Evolutionary conservation across 768 basidiomycete genomes (phyloP).

Genomic region (Lentinula sp.): DNA sequence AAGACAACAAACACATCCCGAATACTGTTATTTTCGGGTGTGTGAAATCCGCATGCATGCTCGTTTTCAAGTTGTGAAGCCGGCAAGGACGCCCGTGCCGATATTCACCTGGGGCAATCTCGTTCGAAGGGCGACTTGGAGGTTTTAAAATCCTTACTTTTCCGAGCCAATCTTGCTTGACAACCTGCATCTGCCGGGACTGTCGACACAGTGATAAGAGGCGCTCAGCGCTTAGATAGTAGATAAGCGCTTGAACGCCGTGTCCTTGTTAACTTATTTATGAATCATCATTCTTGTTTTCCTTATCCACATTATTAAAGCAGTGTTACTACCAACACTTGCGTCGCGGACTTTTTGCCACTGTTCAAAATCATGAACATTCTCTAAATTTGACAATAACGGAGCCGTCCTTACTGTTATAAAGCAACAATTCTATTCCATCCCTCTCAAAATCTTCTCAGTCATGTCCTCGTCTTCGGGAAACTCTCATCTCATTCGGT

Average conservation of each 20-base stretch:
- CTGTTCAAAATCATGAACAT: not conserved
- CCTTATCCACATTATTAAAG: not conserved
- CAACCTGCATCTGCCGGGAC: too few species aligned
- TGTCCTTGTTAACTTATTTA: not conserved
- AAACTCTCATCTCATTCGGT: not conserved
- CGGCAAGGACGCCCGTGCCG: not conserved
- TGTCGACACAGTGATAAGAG: too few species aligned
- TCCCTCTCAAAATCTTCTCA: not conserved
- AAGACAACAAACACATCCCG: not conserved
- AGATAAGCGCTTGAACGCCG: not conserved
- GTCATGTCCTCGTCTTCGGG: not conserved
- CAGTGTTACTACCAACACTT: not conserved
- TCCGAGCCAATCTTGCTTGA: not conserved
- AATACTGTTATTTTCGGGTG: not conserved
- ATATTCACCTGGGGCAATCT: not conserved
- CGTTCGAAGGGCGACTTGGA: not conserved
- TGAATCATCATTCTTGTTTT: not conserved
- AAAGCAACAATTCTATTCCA: not conserved
- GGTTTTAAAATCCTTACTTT: too few species aligned
- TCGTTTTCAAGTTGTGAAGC: not conserved
- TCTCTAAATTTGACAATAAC: slow-evolving; percentile 1
- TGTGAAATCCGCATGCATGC: not conserved
- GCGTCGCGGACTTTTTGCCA: not conserved
- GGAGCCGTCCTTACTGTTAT: not conserved
- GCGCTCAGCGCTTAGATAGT: too few species aligned